These are phyloP conservation scores for Penicillium sclerotiorum DNA, from an alignment of 2,329 filamentous ascomycete species.

Conservation along the genomic window DNA sequence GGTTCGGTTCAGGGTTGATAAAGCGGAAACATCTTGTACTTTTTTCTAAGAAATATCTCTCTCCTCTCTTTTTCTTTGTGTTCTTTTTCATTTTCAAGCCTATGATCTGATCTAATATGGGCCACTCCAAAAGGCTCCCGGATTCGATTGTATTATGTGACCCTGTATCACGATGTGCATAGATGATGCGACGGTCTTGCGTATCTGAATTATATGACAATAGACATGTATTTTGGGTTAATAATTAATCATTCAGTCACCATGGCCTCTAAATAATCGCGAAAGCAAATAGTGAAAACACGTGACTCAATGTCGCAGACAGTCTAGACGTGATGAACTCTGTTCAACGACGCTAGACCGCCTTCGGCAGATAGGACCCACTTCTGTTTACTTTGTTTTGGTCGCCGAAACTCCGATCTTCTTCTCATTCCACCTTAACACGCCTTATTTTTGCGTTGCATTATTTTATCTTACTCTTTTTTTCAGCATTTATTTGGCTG, in stretches of 20 bases:
- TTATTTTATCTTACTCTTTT: constrained; percentile 9
- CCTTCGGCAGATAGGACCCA: constrained; percentile 21
- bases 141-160: constrained; percentile 38
- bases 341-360: constrained; percentile 19
- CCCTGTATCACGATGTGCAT: constrained; percentile 31
- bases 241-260: no score
- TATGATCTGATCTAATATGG: constrained; percentile 27
- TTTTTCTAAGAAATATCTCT: constrained; percentile 36
- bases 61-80: constrained; percentile 36
- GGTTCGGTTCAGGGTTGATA: constrained; percentile 31
- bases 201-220: constrained; percentile 17
- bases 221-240: constrained; percentile 21
- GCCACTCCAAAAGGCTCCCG: constrained; percentile 36
- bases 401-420: constrained; percentile 4
- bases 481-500: neutral
- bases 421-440: constrained; percentile 10
- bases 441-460: constrained; percentile 11
- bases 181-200: constrained; percentile 20
- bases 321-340: neutral
- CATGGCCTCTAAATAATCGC: no score
- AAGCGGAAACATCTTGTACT: constrained; percentile 33
- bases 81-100: constrained; percentile 17
- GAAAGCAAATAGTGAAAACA: neutral
- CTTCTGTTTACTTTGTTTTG: constrained; percentile 35
- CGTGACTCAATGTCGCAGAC: neutral